Conservation (phyloP, 345 rosid genomes). For the Citropsis articulata region DNA sequence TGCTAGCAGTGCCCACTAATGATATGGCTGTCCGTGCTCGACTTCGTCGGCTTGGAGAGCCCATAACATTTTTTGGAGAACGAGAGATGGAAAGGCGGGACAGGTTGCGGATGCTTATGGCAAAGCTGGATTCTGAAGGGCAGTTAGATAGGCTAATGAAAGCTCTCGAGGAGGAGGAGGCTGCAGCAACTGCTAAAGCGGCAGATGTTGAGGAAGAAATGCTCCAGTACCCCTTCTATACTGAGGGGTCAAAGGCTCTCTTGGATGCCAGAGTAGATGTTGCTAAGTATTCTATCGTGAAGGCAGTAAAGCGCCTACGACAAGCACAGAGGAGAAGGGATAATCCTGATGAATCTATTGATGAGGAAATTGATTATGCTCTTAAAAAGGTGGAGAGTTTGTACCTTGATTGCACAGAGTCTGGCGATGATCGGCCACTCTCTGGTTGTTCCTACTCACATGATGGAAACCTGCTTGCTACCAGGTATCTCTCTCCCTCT, state of each 20-base stretch:
- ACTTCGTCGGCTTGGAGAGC: constrained; percentile 85
- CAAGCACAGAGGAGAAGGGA: constrained; percentile 67
- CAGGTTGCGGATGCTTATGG: constrained; percentile 84
- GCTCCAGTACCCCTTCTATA: constrained; percentile 72
- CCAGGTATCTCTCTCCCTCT: constrained; percentile 53
- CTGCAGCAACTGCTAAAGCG: constrained; percentile 39
- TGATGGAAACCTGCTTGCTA: constrained; percentile 80
- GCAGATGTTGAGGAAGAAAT: constrained; percentile 67
- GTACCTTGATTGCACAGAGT: constrained; percentile 78
- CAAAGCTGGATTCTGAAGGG: constrained; percentile 75
- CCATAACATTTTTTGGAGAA: constrained; percentile 93
- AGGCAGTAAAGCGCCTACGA: constrained; percentile 73
- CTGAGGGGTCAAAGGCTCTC: constrained; percentile 77
- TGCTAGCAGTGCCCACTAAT: constrained; percentile 94
- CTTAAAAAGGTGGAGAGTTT: constrained; percentile 58
- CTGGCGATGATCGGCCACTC: constrained; percentile 89
- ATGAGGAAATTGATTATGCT: constrained; percentile 80
- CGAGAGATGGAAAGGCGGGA: constrained; percentile 96
- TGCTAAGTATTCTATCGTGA: constrained; percentile 64
- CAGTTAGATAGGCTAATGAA: constrained; percentile 77
- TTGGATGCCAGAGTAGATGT: constrained; percentile 69
- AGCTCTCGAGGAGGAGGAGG: constrained; percentile 89
- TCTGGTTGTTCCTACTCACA: constrained; percentile 88
- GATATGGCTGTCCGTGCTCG: constrained; percentile 89
- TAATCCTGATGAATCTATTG: constrained; percentile 92